These are phyloP conservation scores for Crithidia thermophila DNA, from an alignment of 208 protist genomes.

Conservation along the genomic window DNA sequence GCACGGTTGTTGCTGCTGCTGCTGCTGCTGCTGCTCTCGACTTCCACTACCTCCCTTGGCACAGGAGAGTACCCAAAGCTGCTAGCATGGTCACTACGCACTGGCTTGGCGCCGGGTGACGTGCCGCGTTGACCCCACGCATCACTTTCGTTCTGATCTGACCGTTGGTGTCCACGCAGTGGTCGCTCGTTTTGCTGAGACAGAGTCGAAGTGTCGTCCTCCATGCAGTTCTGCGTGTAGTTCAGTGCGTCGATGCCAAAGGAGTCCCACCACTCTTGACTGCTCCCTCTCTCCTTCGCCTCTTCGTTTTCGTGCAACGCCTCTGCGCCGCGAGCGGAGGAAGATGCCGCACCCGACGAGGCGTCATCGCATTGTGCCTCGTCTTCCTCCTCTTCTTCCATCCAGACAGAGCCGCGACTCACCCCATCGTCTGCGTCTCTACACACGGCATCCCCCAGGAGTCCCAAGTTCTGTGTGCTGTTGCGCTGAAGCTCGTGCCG, in stretches of 20 bases:
- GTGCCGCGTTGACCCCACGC: slow-evolving; percentile 1
- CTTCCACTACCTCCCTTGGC: slow-evolving; percentile 22
- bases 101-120: not conserved
- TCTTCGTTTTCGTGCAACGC: not conserved
- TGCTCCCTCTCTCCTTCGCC: not conserved
- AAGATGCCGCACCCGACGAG: too few species aligned
- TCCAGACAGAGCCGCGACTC: too few species aligned
- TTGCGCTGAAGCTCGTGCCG: too few species aligned
- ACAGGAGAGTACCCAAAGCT: not conserved
- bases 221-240: slow-evolving; percentile 28
- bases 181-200: not conserved
- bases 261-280: slow-evolving; percentile 33
- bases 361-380: too few species aligned
- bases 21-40: slow-evolving; percentile 15
- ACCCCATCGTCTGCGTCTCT: not conserved
- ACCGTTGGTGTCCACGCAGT: not conserved
- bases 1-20: not conserved
- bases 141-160: too few species aligned
- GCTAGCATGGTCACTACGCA: too few species aligned
- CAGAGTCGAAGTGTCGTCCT: too few species aligned
- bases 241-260: slow-evolving; percentile 43
- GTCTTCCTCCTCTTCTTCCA: not conserved
- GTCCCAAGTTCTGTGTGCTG: too few species aligned
- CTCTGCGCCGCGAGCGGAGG: too few species aligned
- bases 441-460: too few species aligned